phyloP scores from a whole-genome alignment of 306 rosid genomes.

The Ceratonia siliqua region DNA sequence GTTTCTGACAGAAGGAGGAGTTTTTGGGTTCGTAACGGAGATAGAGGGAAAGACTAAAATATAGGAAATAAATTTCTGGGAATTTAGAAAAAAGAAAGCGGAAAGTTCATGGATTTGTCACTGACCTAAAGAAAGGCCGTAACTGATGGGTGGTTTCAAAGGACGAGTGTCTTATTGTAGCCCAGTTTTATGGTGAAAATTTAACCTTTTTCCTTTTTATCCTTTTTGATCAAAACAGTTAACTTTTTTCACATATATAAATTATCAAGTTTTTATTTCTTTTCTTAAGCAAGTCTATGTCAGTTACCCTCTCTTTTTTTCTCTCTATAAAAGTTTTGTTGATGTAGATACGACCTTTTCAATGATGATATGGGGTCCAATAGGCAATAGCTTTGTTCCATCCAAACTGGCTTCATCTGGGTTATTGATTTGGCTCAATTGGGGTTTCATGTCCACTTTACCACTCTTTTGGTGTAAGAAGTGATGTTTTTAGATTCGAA shows the following conservation, averaged over 20 bases:
- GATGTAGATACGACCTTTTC: neutral
- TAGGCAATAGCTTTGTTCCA: neutral
- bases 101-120: conserved; percentile 24
- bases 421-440: no score
- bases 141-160: neutral
- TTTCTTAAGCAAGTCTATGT: no score
- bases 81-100: neutral
- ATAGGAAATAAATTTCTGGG: neutral
- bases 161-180: conserved; percentile 12
- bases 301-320: no score
- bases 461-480: no score
- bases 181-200: conserved; percentile 18
- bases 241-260: no score
- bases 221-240: no score
- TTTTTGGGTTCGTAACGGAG: neutral
- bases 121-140: neutral
- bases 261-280: no score
- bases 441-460: no score
- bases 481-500: no score
- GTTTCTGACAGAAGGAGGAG: neutral
- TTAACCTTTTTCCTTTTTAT: neutral
- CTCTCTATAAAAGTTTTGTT: no score
- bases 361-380: neutral
- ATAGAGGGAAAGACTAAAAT: neutral
- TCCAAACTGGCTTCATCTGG: no score